Evolutionary conservation across 2,329 filamentous ascomycete genomes (phyloP).

Genomic region (Epichloe sylvatica): DNA sequence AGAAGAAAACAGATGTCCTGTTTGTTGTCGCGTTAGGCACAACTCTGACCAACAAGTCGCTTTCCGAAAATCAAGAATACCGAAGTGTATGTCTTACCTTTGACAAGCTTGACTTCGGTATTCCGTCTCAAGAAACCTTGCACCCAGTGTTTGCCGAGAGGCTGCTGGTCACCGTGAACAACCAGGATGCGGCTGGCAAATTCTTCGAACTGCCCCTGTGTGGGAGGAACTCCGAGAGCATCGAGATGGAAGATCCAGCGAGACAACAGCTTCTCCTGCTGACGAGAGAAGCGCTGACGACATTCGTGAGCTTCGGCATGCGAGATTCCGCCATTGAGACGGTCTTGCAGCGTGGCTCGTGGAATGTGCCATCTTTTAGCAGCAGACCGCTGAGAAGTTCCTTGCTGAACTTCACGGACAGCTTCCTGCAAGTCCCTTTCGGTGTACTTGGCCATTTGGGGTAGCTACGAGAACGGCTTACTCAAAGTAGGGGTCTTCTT

Average conservation of each 20-base stretch:
- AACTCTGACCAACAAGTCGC: not conserved
- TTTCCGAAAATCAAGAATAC: not conserved
- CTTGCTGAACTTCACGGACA: conserved; percentile 8
- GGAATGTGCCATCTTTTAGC: conserved; percentile 8
- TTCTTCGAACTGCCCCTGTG: conserved; percentile 7
- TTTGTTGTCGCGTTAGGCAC: conserved; percentile 1
- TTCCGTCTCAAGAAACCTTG: conserved; percentile 8
- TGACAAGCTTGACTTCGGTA: conserved; percentile 6
- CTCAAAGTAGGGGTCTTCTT: not conserved
- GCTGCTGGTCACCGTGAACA: conserved; percentile 6
- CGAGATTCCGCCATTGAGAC: conserved; percentile 7
- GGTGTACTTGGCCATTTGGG: conserved; percentile 8
- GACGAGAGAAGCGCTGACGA: conserved; percentile 7
- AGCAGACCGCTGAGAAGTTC: conserved; percentile 7
- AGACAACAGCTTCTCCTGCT: conserved; percentile 7
- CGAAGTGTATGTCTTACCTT: conserved; percentile 5
- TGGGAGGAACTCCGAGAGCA: conserved; percentile 7
- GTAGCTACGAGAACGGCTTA: not conserved
- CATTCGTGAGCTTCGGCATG: conserved; percentile 8
- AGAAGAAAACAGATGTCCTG: conserved; percentile 6
- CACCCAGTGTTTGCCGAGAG: conserved; percentile 7
- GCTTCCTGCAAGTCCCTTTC: conserved; percentile 8
- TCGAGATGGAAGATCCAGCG: conserved; percentile 6
- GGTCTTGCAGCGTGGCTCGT: conserved; percentile 7
- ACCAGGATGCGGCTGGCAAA: conserved; percentile 7